A percentile compares a stretch with the other conserved stretches of the same genome.
phyloP scores from a whole-genome alignment of 495 filamentous ascomycete species.

The Hypomontagnella submonticulosa region DNA sequence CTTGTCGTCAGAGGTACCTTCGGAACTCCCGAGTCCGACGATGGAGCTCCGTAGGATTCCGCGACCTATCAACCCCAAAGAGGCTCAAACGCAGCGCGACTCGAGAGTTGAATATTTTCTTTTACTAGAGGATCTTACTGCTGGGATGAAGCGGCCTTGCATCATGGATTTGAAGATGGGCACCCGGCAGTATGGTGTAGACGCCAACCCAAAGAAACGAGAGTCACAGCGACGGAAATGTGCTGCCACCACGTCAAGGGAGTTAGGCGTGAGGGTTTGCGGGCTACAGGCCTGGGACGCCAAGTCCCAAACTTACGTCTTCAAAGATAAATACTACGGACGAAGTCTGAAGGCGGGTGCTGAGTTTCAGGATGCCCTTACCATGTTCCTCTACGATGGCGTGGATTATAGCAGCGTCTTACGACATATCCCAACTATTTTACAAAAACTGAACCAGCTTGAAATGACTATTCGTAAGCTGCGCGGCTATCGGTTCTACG shows the following conservation, averaged over 20 bases:
- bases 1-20: conserved; percentile 42
- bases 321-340: conserved; percentile 97
- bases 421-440: conserved; percentile 85
- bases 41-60: conserved; percentile 54
- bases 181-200: conserved; percentile 97
- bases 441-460: conserved; percentile 82
- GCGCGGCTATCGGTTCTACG: conserved; percentile 92
- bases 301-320: conserved; percentile 81
- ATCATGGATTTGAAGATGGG: conserved; percentile 99
- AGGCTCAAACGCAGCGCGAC: conserved; percentile 73
- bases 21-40: conserved; percentile 43
- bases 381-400: conserved; percentile 92
- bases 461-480: conserved; percentile 84
- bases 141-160: conserved; percentile 95
- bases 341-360: conserved; percentile 86
- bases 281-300: conserved; percentile 97
- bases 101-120: conserved; percentile 89
- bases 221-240: conserved; percentile 93
- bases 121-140: conserved; percentile 94
- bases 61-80: conserved; percentile 74
- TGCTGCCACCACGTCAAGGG: conserved; percentile 87
- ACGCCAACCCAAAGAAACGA: conserved; percentile 90
- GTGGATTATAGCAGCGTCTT: conserved; percentile 78
- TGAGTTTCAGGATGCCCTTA: conserved; percentile 91
- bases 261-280: conserved; percentile 92